Base-by-base conservation (phyloP, 2,329 filamentous ascomycete species). In the Penicillium janthinellum region DNA sequence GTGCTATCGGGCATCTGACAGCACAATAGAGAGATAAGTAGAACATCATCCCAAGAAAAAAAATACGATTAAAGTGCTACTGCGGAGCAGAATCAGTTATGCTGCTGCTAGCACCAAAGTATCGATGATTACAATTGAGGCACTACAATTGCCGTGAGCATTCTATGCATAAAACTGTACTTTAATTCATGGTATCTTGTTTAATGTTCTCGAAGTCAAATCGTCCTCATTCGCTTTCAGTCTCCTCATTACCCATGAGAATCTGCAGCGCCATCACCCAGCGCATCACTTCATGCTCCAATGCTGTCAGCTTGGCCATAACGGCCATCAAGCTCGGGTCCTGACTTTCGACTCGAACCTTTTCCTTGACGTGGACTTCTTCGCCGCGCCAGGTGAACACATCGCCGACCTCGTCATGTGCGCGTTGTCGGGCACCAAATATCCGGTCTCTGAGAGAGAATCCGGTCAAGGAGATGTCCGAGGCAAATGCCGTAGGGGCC, bases 341-440 rank as follows among this genome's bases (percentile, higher is more conserved):
- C 57, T 92, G 91, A 69, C 87, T 94, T 75, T 96, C 93, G 1
- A 97, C 89, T 42, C 90, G 84, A 4, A 96, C 86, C 79, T 97
- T 97, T 74, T 97, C 94, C 66, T 89, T 87, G 48, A 98, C 94
- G 64, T 87, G 89, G 2, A 97, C 92, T 62, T 95, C 87, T 57
- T 87, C 83, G 4, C 85, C 84, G 14, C 79, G 80, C 76, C 84
- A 97, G 4, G 79, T 81, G 74, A 96, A 97, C 0, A 90, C 79
- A 39, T 87, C 84, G 61, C 94, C 90, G 64, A 88, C 87, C 76
- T 98, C 94, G 75, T 93, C 90, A 73, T 93, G 90, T 66, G 88
- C 87, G 2, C 88, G 81, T 17, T 87, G 81, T 53, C 72, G 73
- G 48, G 71, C 68, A 1, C 79, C 80, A 57, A 81, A 79, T 11